Base-by-base conservation (phyloP, 495 filamentous ascomycete genomes). In the Pyrenopolyporus hunteri region DNA sequence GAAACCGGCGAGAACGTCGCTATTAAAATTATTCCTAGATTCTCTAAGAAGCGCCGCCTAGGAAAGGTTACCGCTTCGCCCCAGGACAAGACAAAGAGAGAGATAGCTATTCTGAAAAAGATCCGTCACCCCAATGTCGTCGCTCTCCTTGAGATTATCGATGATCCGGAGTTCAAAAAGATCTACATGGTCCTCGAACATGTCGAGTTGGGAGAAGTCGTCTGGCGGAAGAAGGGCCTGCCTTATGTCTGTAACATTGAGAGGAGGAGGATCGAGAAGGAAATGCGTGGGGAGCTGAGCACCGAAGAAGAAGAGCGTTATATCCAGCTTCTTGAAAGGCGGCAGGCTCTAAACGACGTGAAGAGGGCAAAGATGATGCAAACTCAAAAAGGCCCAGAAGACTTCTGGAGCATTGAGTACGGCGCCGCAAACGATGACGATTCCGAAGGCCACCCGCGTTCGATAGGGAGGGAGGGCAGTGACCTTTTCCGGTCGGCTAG, bases 31-130 rank as follows among this genome's bases (percentile, higher is more conserved):
- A 94, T 99, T 20, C 90, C 96, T 39, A 83, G 94, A n/a, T 93
- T 90, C 67, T 92, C 95, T 48, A 96, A 92, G 72, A 90, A 89
- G 57, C 87, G 92, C 31, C 90, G 92, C 10, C 80, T 99, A n/a
- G 94, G 95, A 16, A 83, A 83, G 69, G 79, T 85, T 55, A 82
- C 78, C 3, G 80, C 80, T 43, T 78, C 78, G 22, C 87, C 90
- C 16, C 90, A 93, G 67, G 91, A 95, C 70, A 97, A 97, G 78
- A 93, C 96, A 55, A 97, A 96, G 78, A 87, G 88, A 69, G 94
- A 98, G 77, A 93, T 99, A 58, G 94, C 94, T 60, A 97, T 99
- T 51, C 77, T 99, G 57, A 99, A 99, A 74, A 98, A 98, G 79
- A 94, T 93, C 37, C 87, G 92, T 10, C 94, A 99, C 74, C 88